Conservation (phyloP, 1,284 basidiomycete species). For the Apiotrichum veenhuisii region DNA sequence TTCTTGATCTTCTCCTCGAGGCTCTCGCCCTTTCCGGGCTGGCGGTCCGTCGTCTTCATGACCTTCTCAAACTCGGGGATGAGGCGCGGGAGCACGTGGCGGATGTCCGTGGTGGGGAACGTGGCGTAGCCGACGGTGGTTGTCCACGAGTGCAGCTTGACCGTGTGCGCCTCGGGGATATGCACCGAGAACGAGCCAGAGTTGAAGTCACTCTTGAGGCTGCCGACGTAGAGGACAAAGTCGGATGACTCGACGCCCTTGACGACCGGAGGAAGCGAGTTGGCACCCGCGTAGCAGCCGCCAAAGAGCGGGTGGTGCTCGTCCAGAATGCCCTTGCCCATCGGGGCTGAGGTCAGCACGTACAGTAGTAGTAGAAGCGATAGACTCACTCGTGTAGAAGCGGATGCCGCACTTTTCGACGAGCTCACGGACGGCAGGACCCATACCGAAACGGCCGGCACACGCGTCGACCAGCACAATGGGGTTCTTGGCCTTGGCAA, state of each 20-base stretch:
- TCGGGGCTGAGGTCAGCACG: constrained; percentile 8
- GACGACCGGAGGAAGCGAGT: constrained; percentile 67
- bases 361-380: no score
- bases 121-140: constrained; percentile 59
- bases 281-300: constrained; percentile 78
- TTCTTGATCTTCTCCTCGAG: constrained; percentile 33
- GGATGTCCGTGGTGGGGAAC: constrained; percentile 53
- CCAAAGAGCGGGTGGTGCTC: constrained; percentile 82
- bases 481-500: constrained; percentile 64
- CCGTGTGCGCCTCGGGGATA: constrained; percentile 57
- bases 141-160: constrained; percentile 77
- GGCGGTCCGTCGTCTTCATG: constrained; percentile 21
- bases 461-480: constrained; percentile 87
- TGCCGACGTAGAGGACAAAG: constrained; percentile 77
- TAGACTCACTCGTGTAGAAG: constrained; percentile 58
- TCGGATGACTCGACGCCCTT: constrained; percentile 76
- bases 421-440: constrained; percentile 65
- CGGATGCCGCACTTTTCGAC: constrained; percentile 65
- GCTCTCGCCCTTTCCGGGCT: constrained; percentile 19
- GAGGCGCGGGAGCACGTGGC: constrained; percentile 50
- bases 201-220: constrained; percentile 84
- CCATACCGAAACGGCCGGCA: constrained; percentile 71
- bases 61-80: constrained; percentile 41
- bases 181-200: constrained; percentile 53
- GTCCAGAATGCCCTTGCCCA: constrained; percentile 80